phyloP scores from a whole-genome alignment of 352 stramenopile genomes.

The Phytopythium chamaehyphon region DNA sequence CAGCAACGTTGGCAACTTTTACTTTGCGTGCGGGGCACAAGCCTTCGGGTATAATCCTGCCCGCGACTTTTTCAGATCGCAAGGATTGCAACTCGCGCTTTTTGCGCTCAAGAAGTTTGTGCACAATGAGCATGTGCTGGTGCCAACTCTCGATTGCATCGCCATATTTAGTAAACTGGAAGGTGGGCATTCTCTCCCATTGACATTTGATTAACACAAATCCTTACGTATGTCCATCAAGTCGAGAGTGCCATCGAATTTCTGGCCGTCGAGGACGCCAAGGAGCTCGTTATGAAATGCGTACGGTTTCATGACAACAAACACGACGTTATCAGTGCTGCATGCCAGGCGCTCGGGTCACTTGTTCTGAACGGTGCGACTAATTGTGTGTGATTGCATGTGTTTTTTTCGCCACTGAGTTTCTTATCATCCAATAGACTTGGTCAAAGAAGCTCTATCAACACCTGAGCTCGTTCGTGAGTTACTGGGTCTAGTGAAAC shows the following conservation, averaged over 20 bases:
- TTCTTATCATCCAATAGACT: conserved; percentile 33
- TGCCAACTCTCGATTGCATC: conserved; percentile 62
- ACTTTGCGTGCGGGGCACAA: conserved; percentile 64
- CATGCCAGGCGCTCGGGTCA: conserved; percentile 60
- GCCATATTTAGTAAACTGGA: conserved; percentile 72
- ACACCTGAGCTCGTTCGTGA: conserved; percentile 44
- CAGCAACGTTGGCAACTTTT: conserved; percentile 64
- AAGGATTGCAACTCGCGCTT: conserved; percentile 62
- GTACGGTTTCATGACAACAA: conserved; percentile 77
- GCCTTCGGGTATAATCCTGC: conserved; percentile 68
- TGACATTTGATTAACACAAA: not conserved
- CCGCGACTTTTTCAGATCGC: conserved; percentile 54
- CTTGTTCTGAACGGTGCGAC: conserved; percentile 69
- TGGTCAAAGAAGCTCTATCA: conserved; percentile 65
- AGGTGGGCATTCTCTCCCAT: conserved; percentile 18
- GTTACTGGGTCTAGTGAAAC: conserved; percentile 49
- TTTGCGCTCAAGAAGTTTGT: conserved; percentile 74
- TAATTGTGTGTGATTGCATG: too few species aligned
- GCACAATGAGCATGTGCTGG: conserved; percentile 60
- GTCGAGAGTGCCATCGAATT: conserved; percentile 66
- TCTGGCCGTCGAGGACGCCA: conserved; percentile 43
- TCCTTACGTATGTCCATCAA: conserved; percentile 8
- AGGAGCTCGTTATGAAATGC: conserved; percentile 70
- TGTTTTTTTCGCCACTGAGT: too few species aligned
- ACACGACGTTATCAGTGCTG: conserved; percentile 52